Percentiles rank a stretch among this genome's conserved stretches.
Conservation (phyloP, 2,329 filamentous ascomycete species). For the Domatiomyces catenatus region DNA sequence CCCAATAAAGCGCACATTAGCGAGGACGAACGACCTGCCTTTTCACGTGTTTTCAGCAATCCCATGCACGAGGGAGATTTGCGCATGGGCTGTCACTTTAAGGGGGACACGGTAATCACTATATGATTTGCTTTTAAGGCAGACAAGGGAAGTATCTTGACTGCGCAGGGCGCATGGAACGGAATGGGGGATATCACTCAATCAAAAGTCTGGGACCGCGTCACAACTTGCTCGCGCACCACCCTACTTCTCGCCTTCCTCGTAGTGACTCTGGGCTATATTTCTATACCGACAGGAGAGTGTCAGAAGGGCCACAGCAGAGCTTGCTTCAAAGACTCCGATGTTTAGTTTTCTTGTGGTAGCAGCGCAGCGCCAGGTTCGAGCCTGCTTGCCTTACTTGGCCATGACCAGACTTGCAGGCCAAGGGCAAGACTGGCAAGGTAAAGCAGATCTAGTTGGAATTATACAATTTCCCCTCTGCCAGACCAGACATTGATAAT, state of each 20-base stretch:
- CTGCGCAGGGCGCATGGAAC: background rate
- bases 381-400: background rate
- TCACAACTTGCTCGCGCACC: background rate
- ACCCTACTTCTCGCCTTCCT: background rate
- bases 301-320: background rate
- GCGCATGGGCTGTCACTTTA: background rate
- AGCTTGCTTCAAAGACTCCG: background rate
- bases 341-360: background rate
- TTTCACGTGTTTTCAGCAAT: background rate
- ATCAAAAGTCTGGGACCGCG: background rate
- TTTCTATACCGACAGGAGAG: background rate
- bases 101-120: background rate
- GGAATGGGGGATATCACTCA: background rate
- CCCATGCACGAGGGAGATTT: background rate
- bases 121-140: background rate
- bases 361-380: background rate
- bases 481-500: background rate
- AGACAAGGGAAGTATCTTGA: background rate
- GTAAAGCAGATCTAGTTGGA: background rate
- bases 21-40: background rate
- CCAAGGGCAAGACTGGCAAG: background rate
- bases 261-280: background rate
- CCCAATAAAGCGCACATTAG: slow-evolving; percentile 45
- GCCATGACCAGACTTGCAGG: background rate
- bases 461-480: background rate